Evolutionary conservation across 768 basidiomycete genomes (phyloP).

Genomic region (Trichaptum fuscoviolaceum): DNA sequence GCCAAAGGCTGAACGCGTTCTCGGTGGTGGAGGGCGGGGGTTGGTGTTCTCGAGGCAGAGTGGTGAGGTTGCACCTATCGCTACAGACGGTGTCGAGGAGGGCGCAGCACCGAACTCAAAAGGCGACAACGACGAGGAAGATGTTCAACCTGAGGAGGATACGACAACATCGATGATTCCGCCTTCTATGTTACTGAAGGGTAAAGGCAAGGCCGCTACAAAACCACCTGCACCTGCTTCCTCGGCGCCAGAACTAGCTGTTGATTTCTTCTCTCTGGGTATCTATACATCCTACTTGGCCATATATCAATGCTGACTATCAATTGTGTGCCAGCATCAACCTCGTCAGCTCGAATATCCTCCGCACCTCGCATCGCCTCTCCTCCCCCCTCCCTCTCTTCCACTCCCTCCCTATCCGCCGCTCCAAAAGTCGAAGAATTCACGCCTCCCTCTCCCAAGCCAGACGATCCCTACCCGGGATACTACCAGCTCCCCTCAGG

Average conservation of each 20-base stretch:
- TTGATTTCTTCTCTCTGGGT: constrained; percentile 72
- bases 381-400: constrained; percentile 18
- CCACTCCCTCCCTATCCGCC: constrained; percentile 44
- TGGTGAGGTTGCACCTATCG: constrained; percentile 22
- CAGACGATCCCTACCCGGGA: constrained; percentile 75
- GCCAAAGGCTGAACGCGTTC: constrained; percentile 43
- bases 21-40: constrained; percentile 60
- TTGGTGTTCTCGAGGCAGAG: constrained; percentile 44
- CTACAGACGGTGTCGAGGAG: constrained; percentile 17
- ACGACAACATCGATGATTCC: constrained; percentile 51
- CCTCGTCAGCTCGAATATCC: constrained; percentile 21
- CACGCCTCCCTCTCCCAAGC: constrained; percentile 67
- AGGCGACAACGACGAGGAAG: not conserved
- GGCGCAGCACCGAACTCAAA: constrained; percentile 6
- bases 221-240: constrained; percentile 10
- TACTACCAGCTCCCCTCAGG: constrained; percentile 85
- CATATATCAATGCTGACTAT: not conserved
- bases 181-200: constrained; percentile 46
- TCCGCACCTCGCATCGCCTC: constrained; percentile 6
- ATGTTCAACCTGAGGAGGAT: constrained; percentile 10
- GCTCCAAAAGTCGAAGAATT: constrained; percentile 68
- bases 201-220: constrained; percentile 49
- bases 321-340: constrained; percentile 15
- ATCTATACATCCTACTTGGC: constrained; percentile 6
- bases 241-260: constrained; percentile 28